Evolutionary conservation across 176 grass and related monocot genomes (phyloP).

Genomic region (Areca catechu): DNA sequence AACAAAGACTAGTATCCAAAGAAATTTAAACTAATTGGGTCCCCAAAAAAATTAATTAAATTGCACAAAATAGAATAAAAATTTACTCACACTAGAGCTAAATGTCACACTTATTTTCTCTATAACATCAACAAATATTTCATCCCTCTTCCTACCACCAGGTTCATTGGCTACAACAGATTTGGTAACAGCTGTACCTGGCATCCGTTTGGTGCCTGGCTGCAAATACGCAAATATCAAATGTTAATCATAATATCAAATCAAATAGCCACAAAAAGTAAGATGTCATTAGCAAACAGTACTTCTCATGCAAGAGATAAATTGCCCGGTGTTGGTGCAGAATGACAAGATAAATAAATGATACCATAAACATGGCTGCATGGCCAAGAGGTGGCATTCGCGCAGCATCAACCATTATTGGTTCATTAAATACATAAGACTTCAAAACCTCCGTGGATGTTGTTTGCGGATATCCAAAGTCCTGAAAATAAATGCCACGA

Average conservation of each 20-base stretch:
- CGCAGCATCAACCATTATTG: conserved; percentile 87
- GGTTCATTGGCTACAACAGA: conserved; percentile 84
- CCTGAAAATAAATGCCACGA: conserved; percentile 35
- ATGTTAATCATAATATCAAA: conserved; percentile 4
- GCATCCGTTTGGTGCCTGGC: conserved; percentile 98
- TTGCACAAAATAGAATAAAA: neutral
- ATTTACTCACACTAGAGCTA: conserved; percentile 81
- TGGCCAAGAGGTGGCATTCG: conserved; percentile 85
- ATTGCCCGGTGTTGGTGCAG: too few relatives aligned
- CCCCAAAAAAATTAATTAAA: too few relatives aligned
- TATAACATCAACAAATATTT: conserved; percentile 99
- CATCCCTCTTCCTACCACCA: conserved; percentile 94
- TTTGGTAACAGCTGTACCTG: conserved; percentile 98
- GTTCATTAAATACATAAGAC: conserved; percentile 97
- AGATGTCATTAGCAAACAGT: too few relatives aligned
- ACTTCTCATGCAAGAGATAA: too few relatives aligned
- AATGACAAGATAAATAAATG: too few relatives aligned
- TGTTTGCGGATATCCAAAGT: conserved; percentile 97
- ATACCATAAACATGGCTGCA: conserved; percentile 99
- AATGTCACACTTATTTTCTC: conserved; percentile 99
- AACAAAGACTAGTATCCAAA: too few relatives aligned
- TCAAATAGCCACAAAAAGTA: too few relatives aligned
- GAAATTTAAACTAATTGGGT: too few relatives aligned
- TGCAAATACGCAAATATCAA: conserved; percentile 45
- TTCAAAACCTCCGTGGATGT: conserved; percentile 95